Percentiles rank a stretch among this genome's conserved stretches.
phyloP scores from a whole-genome alignment of 441 rosid genomes.

The Lepidium campestre region DNA sequence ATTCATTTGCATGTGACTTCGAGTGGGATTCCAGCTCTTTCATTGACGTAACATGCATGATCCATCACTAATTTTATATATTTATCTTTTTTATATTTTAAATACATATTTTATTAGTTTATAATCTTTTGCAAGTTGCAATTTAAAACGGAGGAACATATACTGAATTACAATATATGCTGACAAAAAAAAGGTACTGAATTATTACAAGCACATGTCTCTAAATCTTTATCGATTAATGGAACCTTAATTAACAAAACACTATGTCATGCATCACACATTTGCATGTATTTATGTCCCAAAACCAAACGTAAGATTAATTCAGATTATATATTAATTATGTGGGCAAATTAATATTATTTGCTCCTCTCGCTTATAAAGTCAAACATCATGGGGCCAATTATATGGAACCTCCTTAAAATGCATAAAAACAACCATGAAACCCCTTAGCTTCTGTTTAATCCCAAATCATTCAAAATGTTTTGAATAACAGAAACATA shows the following conservation, averaged over 20 bases:
- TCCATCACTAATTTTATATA: constrained; percentile 27
- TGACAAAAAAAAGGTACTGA: neutral
- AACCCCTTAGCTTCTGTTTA: constrained; percentile 14
- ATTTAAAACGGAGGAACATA: neutral
- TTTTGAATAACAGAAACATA: constrained; percentile 2
- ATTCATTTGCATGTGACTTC: constrained; percentile 59
- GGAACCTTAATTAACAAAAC: neutral
- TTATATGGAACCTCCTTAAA: constrained; percentile 6
- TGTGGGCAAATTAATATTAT: neutral
- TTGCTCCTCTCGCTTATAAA: constrained; percentile 21
- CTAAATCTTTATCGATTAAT: neutral
- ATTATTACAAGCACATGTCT: too few species aligned
- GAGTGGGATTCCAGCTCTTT: constrained; percentile 82
- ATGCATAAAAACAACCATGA: constrained; percentile 10
- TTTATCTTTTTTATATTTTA: too few species aligned
- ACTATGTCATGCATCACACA: neutral
- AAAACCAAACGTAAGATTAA: neutral
- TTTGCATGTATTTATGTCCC: neutral
- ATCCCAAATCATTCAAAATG: constrained; percentile 25
- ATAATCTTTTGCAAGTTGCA: constrained; percentile 12
- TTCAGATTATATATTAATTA: too few species aligned
- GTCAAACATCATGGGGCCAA: constrained; percentile 4
- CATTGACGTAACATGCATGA: constrained; percentile 47
- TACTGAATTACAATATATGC: neutral
- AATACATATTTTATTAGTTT: neutral